phyloP scores from a whole-genome alignment of 2,329 filamentous ascomycete genomes.

The Colletotrichum filicis region DNA sequence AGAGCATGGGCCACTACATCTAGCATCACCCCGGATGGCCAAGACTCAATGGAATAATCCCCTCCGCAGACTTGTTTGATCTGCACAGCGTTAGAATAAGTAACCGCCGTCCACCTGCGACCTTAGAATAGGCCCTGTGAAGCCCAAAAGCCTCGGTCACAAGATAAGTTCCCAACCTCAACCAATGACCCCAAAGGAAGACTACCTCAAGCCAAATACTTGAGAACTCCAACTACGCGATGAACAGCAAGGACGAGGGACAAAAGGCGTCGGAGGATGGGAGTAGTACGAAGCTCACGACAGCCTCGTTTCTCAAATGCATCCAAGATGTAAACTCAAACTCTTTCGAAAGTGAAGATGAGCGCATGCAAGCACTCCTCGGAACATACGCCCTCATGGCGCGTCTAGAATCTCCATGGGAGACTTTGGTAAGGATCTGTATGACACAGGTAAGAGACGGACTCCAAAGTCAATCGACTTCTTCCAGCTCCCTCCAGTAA shows the following conservation, averaged over 20 bases:
- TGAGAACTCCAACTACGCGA: neutral
- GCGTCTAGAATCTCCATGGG: constrained; percentile 19
- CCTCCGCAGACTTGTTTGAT: neutral
- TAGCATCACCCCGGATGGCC: neutral
- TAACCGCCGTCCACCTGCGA: neutral
- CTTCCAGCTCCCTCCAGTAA: rapidly evolving
- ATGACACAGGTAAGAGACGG: neutral
- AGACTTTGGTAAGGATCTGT: constrained; percentile 5
- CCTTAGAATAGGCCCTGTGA: neutral
- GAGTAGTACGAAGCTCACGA: neutral
- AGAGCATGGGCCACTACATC: neutral
- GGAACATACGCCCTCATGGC: constrained; percentile 12
- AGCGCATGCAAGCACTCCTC: neutral
- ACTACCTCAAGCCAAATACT: neutral
- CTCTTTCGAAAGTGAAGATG: neutral
- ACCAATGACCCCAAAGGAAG: neutral
- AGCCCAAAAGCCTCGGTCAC: neutral
- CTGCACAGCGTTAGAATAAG: neutral
- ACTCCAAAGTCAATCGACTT: too few species aligned
- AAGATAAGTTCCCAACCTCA: neutral
- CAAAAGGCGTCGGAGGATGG: neutral
- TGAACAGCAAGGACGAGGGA: neutral
- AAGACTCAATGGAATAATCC: neutral
- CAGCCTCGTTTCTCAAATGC: neutral
- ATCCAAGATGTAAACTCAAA: neutral